A percentile compares a stretch with the other conserved stretches of the same genome.
phyloP scores from a whole-genome alignment of 805 yeast species.

The Lachancea sp. region DNA sequence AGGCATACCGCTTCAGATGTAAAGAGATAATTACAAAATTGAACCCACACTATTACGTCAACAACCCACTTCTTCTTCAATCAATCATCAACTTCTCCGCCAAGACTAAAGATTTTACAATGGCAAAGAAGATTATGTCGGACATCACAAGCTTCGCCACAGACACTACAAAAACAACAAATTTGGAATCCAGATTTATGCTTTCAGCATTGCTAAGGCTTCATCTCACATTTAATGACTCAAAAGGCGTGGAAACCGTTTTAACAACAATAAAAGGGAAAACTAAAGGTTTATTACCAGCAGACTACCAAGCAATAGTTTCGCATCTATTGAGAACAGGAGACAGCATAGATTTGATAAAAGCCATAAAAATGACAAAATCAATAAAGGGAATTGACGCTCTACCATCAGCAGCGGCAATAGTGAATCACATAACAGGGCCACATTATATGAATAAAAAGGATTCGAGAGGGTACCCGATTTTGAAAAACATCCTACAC shows the following conservation, averaged over 20 bases:
- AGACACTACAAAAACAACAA: slow-evolving; percentile 12
- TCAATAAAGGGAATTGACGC: slow-evolving; percentile 14
- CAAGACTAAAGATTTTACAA: slow-evolving; percentile 8
- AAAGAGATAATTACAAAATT: slow-evolving; percentile 15
- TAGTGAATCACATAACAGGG: slow-evolving; percentile 9
- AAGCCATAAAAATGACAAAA: slow-evolving; percentile 19
- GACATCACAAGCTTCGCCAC: slow-evolving; percentile 17
- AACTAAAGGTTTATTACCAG: slow-evolving; percentile 18
- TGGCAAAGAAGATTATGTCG: slow-evolving; percentile 18
- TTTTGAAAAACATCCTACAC: slow-evolving; percentile 12
- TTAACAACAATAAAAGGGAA: slow-evolving; percentile 18
- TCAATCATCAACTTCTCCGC: slow-evolving; percentile 19
- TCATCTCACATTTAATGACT: slow-evolving; percentile 26
- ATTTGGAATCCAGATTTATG: slow-evolving; percentile 19
- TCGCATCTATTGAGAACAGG: slow-evolving; percentile 15
- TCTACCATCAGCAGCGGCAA: slow-evolving; percentile 15
- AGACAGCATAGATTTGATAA: slow-evolving; percentile 14
- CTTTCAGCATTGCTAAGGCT: slow-evolving; percentile 21
- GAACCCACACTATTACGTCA: slow-evolving; percentile 20
- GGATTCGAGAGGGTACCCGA: neutral
- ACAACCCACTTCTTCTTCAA: slow-evolving; percentile 24
- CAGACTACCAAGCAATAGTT: slow-evolving; percentile 20
- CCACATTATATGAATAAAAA: neutral
- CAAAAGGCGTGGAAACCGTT: slow-evolving; percentile 24
- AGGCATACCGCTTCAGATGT: slow-evolving; percentile 17